Base-by-base conservation (phyloP, 768 basidiomycete species). In the Termitomyces sp. region DNA sequence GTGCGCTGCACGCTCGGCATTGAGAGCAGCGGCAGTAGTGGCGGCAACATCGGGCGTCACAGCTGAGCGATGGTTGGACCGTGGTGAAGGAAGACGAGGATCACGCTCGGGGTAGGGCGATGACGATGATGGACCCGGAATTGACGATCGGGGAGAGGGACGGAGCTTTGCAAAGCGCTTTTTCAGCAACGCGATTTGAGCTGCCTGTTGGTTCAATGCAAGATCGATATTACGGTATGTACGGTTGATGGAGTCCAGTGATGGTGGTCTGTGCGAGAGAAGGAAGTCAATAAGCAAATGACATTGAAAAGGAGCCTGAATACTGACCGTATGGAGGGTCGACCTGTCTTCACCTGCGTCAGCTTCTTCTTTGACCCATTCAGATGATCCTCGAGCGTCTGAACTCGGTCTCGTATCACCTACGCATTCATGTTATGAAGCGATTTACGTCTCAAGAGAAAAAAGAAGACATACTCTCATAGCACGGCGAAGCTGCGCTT, bases 221-320 rank as follows among this genome's bases (percentile, higher is more conserved):
- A 85, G 70, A 58, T 93, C 90, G 66, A 97, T 92, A 71, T 96
- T 95, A 45, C 89, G 85, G 67, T 91, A 90, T 0, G 92, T 90
- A 36, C 92, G 84, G 66, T 90, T 87, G 70, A 96, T 84, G 1
- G 90, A 89, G 67, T 96, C 95, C 55, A 97, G 75, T 7, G 92
- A 86, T 1, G 94, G 94, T 6, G 92, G 82, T 65, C 94, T 96
- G 68, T 22, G 24, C 35, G 65, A 57, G 33, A 52, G 53, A 60
- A 35, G 57, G 49, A 51, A 50, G 7, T 24, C 32, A 60, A 39
- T 44, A 15, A 9, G 51, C 42, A n/a, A 13, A 39, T 55, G 16
- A 22, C 18, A 32, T 32, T 16, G 4, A 18, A 48, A 15, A 40
- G 9, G 45, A 53, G 16, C 22, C 16, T 16, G 44, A n/a, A 33